Evolutionary conservation across 345 rosid species (phyloP).

Genomic region (Firmiana major): DNA sequence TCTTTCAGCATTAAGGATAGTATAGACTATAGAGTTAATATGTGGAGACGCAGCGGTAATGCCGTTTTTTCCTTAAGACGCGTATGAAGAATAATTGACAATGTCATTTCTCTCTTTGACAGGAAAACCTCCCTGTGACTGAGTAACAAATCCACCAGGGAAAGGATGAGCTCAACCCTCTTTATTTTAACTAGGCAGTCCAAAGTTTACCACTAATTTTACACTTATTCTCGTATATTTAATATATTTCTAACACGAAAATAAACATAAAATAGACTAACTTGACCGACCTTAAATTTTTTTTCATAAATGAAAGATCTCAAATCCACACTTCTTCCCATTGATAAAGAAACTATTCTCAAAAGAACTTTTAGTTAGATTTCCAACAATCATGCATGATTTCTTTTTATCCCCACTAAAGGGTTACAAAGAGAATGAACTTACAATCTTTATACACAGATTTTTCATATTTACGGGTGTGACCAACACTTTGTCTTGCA

Average conservation of each 20-base stretch:
- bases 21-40: too few relatives aligned
- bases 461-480: slow-evolving; percentile 25
- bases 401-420: background rate
- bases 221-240: too few relatives aligned
- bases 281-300: too few relatives aligned
- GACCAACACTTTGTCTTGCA: slow-evolving; percentile 26
- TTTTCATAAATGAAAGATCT: too few relatives aligned
- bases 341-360: background rate
- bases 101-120: background rate
- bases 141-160: background rate
- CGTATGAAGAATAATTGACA: background rate
- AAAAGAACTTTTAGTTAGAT: background rate
- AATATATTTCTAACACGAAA: too few relatives aligned
- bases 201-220: too few relatives aligned
- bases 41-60: too few relatives aligned
- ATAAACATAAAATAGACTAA: too few relatives aligned
- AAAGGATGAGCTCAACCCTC: background rate
- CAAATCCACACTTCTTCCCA: background rate
- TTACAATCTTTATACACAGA: slow-evolving; percentile 10
- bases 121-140: background rate
- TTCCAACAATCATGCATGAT: background rate
- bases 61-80: background rate
- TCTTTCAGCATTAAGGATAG: too few relatives aligned
- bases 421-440: background rate
- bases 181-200: too few relatives aligned